These are phyloP conservation scores for Sporothrix globosa DNA, from an alignment of 2,329 filamentous ascomycete species.

Conservation along the genomic window DNA sequence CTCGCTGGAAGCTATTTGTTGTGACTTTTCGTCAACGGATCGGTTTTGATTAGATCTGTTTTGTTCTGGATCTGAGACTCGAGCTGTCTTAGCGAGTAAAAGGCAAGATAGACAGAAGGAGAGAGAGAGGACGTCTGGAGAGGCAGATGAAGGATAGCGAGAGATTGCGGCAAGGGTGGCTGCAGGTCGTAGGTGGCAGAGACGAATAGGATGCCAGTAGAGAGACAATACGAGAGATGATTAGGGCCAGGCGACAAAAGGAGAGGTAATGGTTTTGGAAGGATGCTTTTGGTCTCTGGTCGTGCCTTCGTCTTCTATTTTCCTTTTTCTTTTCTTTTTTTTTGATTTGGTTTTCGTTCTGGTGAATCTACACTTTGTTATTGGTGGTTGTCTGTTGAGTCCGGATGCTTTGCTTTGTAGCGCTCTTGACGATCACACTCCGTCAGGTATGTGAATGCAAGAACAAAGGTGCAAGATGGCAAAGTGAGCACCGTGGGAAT, in stretches of 20 bases:
- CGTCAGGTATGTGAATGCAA: no score
- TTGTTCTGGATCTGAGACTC: background rate
- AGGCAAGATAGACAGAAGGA: no score
- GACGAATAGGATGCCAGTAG: background rate
- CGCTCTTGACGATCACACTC: background rate
- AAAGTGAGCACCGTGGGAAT: no score
- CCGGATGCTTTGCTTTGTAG: background rate
- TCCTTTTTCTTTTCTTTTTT: background rate
- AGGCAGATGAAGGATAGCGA: no score
- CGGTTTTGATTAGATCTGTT: background rate
- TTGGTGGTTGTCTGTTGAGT: background rate
- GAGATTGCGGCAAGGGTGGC: background rate
- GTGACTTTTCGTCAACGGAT: no score
- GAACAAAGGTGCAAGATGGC: background rate
- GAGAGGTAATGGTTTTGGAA: background rate
- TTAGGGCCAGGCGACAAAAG: background rate
- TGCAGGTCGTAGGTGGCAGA: background rate
- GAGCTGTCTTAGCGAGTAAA: background rate
- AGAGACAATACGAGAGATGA: background rate
- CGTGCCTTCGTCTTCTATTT: background rate
- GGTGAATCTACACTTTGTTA: no score
- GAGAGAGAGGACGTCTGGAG: no score
- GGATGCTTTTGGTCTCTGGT: background rate
- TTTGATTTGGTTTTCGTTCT: background rate
- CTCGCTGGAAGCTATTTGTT: background rate